phyloP scores from a whole-genome alignment of 2,329 filamentous ascomycete genomes.

The Verticillium tricorpus region DNA sequence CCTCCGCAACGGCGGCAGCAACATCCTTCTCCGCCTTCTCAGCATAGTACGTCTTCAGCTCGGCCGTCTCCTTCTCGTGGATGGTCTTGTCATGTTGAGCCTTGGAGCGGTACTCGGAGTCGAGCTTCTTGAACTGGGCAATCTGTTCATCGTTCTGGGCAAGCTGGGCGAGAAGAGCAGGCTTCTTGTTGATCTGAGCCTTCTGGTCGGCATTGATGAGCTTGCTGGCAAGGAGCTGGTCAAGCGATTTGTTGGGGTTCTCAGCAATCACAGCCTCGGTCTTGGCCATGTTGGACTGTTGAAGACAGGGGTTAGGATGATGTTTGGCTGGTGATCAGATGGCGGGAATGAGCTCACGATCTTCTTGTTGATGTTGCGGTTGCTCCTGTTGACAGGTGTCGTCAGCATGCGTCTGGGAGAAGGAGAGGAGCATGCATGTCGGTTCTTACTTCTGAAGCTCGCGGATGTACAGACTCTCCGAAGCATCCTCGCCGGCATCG shows the following conservation, averaged over 20 bases:
- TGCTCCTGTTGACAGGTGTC: conserved; percentile 53
- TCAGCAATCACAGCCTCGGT: conserved; percentile 65
- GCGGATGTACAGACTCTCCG: conserved; percentile 75
- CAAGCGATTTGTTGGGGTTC: conserved; percentile 65
- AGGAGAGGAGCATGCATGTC: conserved; percentile 3
- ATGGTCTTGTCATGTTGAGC: conserved; percentile 54
- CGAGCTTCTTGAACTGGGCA: conserved; percentile 68
- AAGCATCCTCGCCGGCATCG: conserved; percentile 52
- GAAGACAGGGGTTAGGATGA: background rate
- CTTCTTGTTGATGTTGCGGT: conserved; percentile 92
- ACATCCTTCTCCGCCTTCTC: conserved; percentile 51
- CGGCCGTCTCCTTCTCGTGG: conserved; percentile 42
- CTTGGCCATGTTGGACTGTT: conserved; percentile 58
- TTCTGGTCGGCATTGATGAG: conserved; percentile 81
- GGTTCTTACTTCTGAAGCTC: conserved; percentile 80
- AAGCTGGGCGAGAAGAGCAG: conserved; percentile 63
- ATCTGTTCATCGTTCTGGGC: conserved; percentile 70
- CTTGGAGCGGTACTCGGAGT: conserved; percentile 64
- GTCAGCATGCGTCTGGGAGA: conserved; percentile 10
- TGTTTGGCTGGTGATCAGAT: background rate
- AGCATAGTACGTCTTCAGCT: conserved; percentile 25
- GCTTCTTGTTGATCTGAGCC: conserved; percentile 73
- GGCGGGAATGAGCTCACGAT: conserved; percentile 56
- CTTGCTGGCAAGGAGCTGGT: conserved; percentile 65
- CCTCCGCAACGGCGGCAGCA: conserved; percentile 46